A percentile compares a stretch with the other conserved stretches of the same genome.
Evolutionary conservation across 345 rosid genomes (phyloP).

Genomic region (Eucalyptus marginata): DNA sequence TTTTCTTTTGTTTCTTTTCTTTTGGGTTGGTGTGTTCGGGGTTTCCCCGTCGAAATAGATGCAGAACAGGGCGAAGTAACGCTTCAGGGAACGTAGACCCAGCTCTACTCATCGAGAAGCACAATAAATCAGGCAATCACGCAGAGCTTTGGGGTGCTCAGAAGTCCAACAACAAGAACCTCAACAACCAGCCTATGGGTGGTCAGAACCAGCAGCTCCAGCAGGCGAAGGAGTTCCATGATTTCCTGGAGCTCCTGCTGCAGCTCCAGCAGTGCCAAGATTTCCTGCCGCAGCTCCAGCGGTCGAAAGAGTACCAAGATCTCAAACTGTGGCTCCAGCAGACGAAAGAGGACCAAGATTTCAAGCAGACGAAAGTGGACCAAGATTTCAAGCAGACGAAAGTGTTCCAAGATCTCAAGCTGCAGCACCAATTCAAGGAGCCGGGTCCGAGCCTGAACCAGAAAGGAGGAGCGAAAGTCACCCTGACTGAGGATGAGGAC

Average conservation of each 20-base stretch:
- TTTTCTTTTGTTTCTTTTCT: not conserved
- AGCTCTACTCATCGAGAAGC: slow-evolving; percentile 60
- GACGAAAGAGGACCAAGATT: slow-evolving; percentile 9
- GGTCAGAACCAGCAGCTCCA: slow-evolving; percentile 14
- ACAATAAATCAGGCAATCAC: slow-evolving; percentile 78
- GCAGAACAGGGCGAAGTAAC: slow-evolving; percentile 77
- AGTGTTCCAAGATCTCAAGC: slow-evolving; percentile 54
- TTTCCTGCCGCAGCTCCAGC: slow-evolving; percentile 30
- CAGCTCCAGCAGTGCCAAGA: too few relatives aligned
- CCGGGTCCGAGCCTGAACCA: slow-evolving; percentile 14
- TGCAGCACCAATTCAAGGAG: slow-evolving; percentile 41
- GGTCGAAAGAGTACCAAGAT: not conserved
- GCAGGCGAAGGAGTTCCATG: slow-evolving; percentile 51
- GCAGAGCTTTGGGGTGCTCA: slow-evolving; percentile 74
- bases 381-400: too few relatives aligned
- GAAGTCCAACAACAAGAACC: slow-evolving; percentile 27
- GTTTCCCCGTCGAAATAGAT: slow-evolving; percentile 33
- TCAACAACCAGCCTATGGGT: slow-evolving; percentile 27
- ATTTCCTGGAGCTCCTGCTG: slow-evolving; percentile 1
- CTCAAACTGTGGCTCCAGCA: slow-evolving; percentile 6
- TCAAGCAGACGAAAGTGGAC: not conserved
- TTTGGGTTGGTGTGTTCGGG: not conserved
- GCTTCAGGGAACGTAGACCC: slow-evolving; percentile 77
- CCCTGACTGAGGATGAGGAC: slow-evolving; percentile 33
- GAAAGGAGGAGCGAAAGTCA: slow-evolving; percentile 19